phyloP scores from a whole-genome alignment of 2,329 filamentous ascomycete genomes.

The Fusarium sublunatum region DNA sequence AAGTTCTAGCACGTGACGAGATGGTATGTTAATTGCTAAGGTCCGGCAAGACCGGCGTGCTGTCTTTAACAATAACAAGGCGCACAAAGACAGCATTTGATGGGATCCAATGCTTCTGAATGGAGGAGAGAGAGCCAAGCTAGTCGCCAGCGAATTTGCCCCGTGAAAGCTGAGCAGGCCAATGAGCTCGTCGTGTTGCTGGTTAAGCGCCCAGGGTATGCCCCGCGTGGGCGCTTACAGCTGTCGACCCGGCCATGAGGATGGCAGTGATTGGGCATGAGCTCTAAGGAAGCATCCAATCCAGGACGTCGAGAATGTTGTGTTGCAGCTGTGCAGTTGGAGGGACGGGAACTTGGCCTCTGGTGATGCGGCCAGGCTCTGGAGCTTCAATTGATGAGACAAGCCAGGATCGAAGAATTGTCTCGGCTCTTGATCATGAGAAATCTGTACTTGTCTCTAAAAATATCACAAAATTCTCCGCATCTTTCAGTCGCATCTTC shows the following conservation, averaged over 20 bases:
- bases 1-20: constrained; percentile 21
- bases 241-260: constrained; percentile 16
- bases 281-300: constrained; percentile 5
- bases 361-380: constrained; percentile 19
- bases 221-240: constrained; percentile 37
- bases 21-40: neutral
- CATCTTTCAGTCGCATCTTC: neutral
- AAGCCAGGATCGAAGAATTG: constrained; percentile 1
- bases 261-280: constrained; percentile 26
- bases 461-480: neutral
- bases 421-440: neutral
- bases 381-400: constrained; percentile 3
- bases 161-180: constrained; percentile 11
- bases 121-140: constrained; percentile 18
- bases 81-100: neutral
- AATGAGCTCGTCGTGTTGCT: constrained; percentile 20
- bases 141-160: constrained; percentile 24
- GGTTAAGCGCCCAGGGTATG: constrained; percentile 26
- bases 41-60: constrained; percentile 2
- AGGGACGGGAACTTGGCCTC: constrained; percentile 26
- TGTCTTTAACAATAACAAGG: neutral
- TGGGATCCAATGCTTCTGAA: constrained; percentile 16
- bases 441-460: neutral
- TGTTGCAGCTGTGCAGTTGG: constrained; percentile 2
- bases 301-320: neutral